Evolutionary conservation across 495 filamentous ascomycete species (phyloP).

Genomic region (Tuber aestivum): DNA sequence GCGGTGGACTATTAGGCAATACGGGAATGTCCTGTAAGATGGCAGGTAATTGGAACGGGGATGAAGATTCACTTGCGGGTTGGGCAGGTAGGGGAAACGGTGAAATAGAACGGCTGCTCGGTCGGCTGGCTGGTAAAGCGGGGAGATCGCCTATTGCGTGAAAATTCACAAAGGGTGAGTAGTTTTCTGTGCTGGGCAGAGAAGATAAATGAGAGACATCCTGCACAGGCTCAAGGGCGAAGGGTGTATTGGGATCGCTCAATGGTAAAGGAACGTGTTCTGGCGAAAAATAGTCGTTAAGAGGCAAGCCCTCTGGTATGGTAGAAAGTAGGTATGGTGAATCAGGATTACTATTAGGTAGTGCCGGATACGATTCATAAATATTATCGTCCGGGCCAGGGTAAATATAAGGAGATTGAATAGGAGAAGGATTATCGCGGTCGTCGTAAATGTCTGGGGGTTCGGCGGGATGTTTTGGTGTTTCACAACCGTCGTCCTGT

Average conservation of each 20-base stretch:
- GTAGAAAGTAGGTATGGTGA: constrained; percentile 9
- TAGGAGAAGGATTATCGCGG: constrained; percentile 31
- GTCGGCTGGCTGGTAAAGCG: constrained; percentile 20
- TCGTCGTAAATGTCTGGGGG: constrained; percentile 21
- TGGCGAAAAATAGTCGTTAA: not conserved
- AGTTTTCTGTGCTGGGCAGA: not conserved
- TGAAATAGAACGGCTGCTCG: not conserved
- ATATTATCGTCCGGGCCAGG: constrained; percentile 25
- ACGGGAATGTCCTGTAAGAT: not conserved
- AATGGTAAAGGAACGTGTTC: constrained; percentile 5
- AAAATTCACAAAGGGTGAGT: not conserved
- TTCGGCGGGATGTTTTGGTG: constrained; percentile 14
- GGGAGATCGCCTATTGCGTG: constrained; percentile 9
- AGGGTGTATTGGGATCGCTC: not conserved
- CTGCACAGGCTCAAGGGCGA: not conserved
- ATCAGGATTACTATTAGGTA: constrained; percentile 21
- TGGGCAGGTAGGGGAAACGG: not conserved
- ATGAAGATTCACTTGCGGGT: not conserved
- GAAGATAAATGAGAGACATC: constrained; percentile 4
- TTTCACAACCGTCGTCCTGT: constrained; percentile 18
- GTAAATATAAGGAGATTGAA: constrained; percentile 23
- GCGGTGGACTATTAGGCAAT: not conserved
- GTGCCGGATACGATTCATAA: constrained; percentile 32
- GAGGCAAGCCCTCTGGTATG: not conserved
- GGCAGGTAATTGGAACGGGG: not conserved